Base-by-base conservation (phyloP, 2,329 filamentous ascomycete genomes). In the Cytospora mali region DNA sequence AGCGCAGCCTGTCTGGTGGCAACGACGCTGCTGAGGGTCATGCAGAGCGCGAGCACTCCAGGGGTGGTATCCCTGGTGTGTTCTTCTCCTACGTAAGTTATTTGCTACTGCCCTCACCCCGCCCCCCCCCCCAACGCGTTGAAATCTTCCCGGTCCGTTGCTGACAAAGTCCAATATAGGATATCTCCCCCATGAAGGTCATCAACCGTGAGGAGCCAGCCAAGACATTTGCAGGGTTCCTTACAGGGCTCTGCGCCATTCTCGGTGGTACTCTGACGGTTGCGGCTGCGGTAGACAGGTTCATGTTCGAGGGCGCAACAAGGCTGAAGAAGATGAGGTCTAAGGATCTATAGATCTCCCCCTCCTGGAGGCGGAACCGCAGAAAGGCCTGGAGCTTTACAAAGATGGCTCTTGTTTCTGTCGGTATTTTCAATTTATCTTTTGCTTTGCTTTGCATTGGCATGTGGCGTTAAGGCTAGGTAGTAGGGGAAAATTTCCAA, bases 171-270 rank as follows among this genome's bases (percentile, higher is more conserved):
- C 39, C n/a, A 16, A 18, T 56, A 39, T 60, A 93, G 90, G 95
- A 99, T 71, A 99, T 99, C 75, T 98, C 94, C 2, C 95, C 95
- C 6, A 99, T 99, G 95, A 99, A 98, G 80, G 94, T 99, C 65
- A 90, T 99, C 78, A 99, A 99, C 81, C 90, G 93, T 61, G 96
- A 99, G 79, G 89, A 91, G 68, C 87, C 92, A 53, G 82, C 88
- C 65, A 98, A 98, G 82, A 90, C 90, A 5, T 96, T 99, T 75
- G 87, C 92, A 0, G 91, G 91, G 21, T 99, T 99, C 81, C 77
- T 99, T 63, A 94, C 95, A 1, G 95, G 95, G 54, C 86, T 99
- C 23, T 99, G 95, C 75, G 94, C 94, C 42, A 90, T 98, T 65
- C 88, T 99, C 56, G 95, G 95, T 66, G 95, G 95, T 69, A 99